Evolutionary conservation across 768 basidiomycete species (phyloP).

Genomic region (Clitopilus hobsonii): DNA sequence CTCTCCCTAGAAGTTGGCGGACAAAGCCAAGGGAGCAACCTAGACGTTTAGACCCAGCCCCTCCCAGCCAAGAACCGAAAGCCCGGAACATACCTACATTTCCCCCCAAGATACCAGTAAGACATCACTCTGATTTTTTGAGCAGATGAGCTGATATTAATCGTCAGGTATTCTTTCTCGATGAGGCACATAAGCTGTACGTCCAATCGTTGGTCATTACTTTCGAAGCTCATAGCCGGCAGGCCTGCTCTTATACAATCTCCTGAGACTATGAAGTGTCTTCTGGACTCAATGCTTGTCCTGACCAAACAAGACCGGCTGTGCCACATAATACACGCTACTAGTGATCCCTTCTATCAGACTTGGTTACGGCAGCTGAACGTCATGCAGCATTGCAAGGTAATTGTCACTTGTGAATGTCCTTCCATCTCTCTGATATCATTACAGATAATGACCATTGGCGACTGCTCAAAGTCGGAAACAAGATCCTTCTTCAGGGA

Average conservation of each 20-base stretch:
- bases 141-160: neutral
- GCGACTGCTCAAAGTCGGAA: slow-evolving; percentile 73
- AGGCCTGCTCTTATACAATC: slow-evolving; percentile 76
- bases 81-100: slow-evolving; percentile 23
- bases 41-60: neutral
- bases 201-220: slow-evolving; percentile 12
- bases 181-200: slow-evolving; percentile 82
- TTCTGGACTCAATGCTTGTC: slow-evolving; percentile 83
- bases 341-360: slow-evolving; percentile 83
- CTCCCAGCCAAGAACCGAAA: slow-evolving; percentile 23
- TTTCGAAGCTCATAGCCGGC: slow-evolving; percentile 1
- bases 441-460: slow-evolving; percentile 66
- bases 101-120: slow-evolving; percentile 15
- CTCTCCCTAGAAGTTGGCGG: slow-evolving; percentile 22
- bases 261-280: slow-evolving; percentile 74
- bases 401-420: slow-evolving; percentile 14
- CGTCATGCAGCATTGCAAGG: slow-evolving; percentile 81
- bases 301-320: slow-evolving; percentile 85
- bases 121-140: neutral
- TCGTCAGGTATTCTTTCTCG: slow-evolving; percentile 62
- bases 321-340: slow-evolving; percentile 78
- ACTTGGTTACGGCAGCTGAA: slow-evolving; percentile 78
- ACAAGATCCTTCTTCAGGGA: slow-evolving; percentile 64
- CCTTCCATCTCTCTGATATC: neutral
- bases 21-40: slow-evolving; percentile 13